These are phyloP conservation scores for Aegilops umbellulata DNA, from an alignment of 176 grass and related monocot species.

Conservation along the genomic window DNA sequence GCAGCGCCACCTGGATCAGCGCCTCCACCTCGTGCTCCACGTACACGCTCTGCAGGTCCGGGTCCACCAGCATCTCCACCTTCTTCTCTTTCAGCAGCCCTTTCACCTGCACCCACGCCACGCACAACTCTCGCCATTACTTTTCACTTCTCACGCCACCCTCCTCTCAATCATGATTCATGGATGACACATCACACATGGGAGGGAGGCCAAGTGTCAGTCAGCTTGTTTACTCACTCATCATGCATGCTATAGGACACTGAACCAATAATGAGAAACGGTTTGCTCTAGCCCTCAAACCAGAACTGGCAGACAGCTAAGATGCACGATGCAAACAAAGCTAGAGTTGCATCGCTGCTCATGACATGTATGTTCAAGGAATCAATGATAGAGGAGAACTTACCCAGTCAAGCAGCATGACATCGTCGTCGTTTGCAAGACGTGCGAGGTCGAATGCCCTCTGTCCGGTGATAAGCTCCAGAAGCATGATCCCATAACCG, in stretches of 20 bases:
- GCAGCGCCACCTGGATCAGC: constrained; percentile 72
- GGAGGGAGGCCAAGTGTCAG: neutral
- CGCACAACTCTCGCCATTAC: neutral
- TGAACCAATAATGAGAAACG: neutral
- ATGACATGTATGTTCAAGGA: neutral
- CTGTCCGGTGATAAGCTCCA: constrained; percentile 82
- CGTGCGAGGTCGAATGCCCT: constrained; percentile 70
- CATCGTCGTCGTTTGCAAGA: constrained; percentile 67
- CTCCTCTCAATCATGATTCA: neutral
- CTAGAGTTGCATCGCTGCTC: neutral
- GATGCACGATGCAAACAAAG: neutral
- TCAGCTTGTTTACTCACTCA: constrained; percentile 4
- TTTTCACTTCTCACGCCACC: neutral
- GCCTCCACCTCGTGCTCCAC: constrained; percentile 55
- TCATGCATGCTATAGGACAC: constrained; percentile 1
- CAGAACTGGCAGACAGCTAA: neutral
- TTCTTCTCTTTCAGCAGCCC: constrained; percentile 66
- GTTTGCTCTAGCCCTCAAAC: neutral
- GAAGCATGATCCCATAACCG: constrained; percentile 76
- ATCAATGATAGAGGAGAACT: neutral
- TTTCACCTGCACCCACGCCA: constrained; percentile 52
- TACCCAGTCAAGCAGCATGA: constrained; percentile 91
- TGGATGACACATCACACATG: constrained; percentile 8
- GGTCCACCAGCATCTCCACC: constrained; percentile 67
- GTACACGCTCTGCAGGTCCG: constrained; percentile 47